Conservation (phyloP, 805 yeast genomes). For the Ogataea salicorniae region DNA sequence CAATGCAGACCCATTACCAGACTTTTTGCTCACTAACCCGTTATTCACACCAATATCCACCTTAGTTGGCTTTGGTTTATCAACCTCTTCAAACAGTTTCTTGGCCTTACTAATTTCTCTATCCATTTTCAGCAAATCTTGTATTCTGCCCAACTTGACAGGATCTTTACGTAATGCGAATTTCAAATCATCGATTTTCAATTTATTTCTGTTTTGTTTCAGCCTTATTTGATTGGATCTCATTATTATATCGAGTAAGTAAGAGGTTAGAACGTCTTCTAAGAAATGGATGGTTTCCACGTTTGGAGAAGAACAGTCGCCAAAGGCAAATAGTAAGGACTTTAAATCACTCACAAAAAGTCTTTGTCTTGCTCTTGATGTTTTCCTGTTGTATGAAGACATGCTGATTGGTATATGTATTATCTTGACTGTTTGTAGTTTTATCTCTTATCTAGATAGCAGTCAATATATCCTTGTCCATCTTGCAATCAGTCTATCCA, state of each 20-base stretch:
- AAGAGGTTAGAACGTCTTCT: slow-evolving; percentile 64
- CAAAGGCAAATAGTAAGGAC: slow-evolving; percentile 63
- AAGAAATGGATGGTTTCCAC: slow-evolving; percentile 59
- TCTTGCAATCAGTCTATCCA: no score
- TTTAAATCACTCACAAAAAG: slow-evolving; percentile 41
- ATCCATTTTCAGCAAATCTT: slow-evolving; percentile 55
- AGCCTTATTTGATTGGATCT: slow-evolving; percentile 48
- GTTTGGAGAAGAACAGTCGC: slow-evolving; percentile 65
- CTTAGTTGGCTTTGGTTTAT: slow-evolving; percentile 36
- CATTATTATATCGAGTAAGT: slow-evolving; percentile 48
- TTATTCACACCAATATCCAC: slow-evolving; percentile 17
- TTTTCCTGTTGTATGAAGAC: slow-evolving; percentile 13
- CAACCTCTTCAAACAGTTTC: slow-evolving; percentile 60
- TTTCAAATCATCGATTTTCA: slow-evolving; percentile 67
- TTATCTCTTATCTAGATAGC: no score
- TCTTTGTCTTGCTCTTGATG: slow-evolving; percentile 18
- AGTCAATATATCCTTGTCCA: no score
- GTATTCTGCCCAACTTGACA: slow-evolving; percentile 62
- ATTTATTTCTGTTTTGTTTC: slow-evolving; percentile 51
- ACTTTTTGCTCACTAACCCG: no score
- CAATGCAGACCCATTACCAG: no score
- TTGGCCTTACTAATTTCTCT: slow-evolving; percentile 61
- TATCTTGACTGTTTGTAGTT: no score
- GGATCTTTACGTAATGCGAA: slow-evolving; percentile 66
- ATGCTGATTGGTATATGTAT: background rate